Evolutionary conservation across 495 filamentous ascomycete species (phyloP), one percentile per base, ranked within the genome.

Genomic region (Rusavskia elegans): DNA sequence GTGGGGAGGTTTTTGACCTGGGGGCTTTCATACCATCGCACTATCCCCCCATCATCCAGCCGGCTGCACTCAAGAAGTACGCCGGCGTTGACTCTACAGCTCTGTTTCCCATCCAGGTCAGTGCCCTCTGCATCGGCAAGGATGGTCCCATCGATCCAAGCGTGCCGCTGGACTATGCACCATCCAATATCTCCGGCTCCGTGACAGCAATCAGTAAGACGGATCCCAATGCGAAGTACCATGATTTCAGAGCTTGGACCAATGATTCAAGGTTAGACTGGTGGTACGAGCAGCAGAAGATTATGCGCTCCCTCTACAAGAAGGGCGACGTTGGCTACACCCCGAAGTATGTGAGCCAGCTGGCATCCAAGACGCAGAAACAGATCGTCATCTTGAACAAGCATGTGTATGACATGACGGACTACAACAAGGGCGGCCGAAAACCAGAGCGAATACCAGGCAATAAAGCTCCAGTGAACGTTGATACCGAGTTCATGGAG

Each of bases 41-140:
- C 61, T 95, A 94, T 61, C 92, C 86, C 1, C 57, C 69, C 6
- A 76, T 89, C 53, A 75, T 98, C 42, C 77, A 80, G 1, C 59
- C 77, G 32, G 77, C 81, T 51, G 63, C 73, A 5, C 64, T 96
- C 45, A 70, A 81, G 53, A 79, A 82, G 53, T 99, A 97, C 60
- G 88, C 82, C 46, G 92, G 92, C 40, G 61, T 78, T 17, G 92
- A 97, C 59, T 87, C 89, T 45, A 89, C 88, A 17, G 71, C 75
- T 41, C 73, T 99, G 14, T 99, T 99, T 68, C 92, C 92, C 0
- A 74, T 99, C 13, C 92, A 99, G 63, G 92, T 97, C 16, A 93
- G 85, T 4, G 87, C 90, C 36, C 71, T 97, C 37, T 99, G 92
- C 66, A 77, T 83, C 44, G 92, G 92, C 36, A 75, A 74, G 29